phyloP scores from a whole-genome alignment of 1,284 basidiomycete genomes.

The Naganishia liquefaciens region DNA sequence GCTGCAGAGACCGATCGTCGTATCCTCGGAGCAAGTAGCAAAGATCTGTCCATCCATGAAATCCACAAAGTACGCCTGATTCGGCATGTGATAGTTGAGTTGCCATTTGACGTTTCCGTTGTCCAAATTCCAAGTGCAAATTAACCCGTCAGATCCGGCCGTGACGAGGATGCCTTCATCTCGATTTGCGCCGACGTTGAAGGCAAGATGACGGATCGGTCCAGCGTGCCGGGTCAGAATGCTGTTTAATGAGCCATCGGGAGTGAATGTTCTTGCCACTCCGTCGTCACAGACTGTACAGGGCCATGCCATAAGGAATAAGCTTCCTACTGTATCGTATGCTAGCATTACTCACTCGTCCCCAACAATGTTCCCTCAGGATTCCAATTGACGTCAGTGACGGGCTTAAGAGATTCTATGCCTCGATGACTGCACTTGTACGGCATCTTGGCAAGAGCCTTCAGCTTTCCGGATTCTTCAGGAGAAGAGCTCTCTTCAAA shows the following conservation, averaged over 20 bases:
- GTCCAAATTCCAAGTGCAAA: conserved; percentile 31
- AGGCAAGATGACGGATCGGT: conserved; percentile 31
- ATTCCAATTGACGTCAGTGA: conserved; percentile 33
- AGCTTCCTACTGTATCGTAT: too few relatives aligned
- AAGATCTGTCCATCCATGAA: conserved; percentile 34
- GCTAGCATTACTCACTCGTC: conserved; percentile 29
- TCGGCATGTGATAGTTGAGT: conserved; percentile 30
- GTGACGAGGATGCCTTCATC: conserved; percentile 33
- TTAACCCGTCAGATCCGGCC: conserved; percentile 30
- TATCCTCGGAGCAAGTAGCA: conserved; percentile 35
- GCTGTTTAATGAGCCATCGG: conserved; percentile 33
- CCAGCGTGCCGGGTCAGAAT: conserved; percentile 33
- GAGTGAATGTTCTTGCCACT: conserved; percentile 33
- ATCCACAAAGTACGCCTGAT: conserved; percentile 33
- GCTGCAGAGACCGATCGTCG: conserved; percentile 31
- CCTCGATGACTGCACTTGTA: conserved; percentile 29
- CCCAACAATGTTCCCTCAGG: conserved; percentile 33
- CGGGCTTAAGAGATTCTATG: conserved; percentile 32
- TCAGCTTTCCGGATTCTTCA: conserved; percentile 23
- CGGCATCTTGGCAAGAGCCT: conserved; percentile 21
- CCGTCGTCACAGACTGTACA: conserved; percentile 29
- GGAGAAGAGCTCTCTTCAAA: conserved; percentile 29
- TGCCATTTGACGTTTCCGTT: conserved; percentile 27
- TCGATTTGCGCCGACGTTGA: conserved; percentile 30
- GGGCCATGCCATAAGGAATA: not conserved